Conservation (phyloP, 768 basidiomycete species). For the Leccinellum luteum region DNA sequence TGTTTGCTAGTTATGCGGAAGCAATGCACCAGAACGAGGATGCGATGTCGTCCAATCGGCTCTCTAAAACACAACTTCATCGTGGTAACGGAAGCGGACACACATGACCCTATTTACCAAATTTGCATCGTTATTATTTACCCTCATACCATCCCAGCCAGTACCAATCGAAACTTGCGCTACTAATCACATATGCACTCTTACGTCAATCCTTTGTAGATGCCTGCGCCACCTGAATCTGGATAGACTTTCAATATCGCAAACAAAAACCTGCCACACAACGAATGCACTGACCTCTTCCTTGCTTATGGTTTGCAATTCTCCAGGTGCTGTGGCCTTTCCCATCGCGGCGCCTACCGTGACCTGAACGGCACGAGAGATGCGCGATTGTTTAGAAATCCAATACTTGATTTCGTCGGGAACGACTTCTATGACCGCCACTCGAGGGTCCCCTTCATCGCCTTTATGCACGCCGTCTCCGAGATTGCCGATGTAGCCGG, state of each 20-base stretch:
- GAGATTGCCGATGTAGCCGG: constrained; percentile 85
- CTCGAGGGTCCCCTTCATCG: constrained; percentile 73
- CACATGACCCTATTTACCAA: not conserved
- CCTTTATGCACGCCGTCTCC: constrained; percentile 84
- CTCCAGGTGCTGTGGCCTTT: constrained; percentile 64
- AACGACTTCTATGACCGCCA: constrained; percentile 74
- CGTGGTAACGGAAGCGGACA: constrained; percentile 17
- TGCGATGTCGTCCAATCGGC: constrained; percentile 62
- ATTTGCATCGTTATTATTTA: not conserved
- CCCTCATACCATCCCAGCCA: constrained; percentile 14
- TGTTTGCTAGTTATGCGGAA: constrained; percentile 53
- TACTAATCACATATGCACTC: not conserved
- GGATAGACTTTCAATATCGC: constrained; percentile 2
- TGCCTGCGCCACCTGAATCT: constrained; percentile 18
- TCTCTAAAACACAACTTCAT: constrained; percentile 37
- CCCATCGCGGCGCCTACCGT: constrained; percentile 61
- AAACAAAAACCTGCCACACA: not conserved
- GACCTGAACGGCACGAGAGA: constrained; percentile 60
- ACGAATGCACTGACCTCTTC: constrained; percentile 61
- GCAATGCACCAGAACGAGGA: constrained; percentile 77
- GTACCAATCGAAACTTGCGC: not conserved
- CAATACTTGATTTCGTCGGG: constrained; percentile 84
- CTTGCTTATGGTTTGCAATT: constrained; percentile 70
- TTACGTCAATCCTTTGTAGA: constrained; percentile 11
- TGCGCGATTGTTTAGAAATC: constrained; percentile 57